A percentile compares a stretch with the other conserved stretches of the same genome.
Conservation (phyloP, 129 eudicot genomes). For the Flaveria linearis region DNA sequence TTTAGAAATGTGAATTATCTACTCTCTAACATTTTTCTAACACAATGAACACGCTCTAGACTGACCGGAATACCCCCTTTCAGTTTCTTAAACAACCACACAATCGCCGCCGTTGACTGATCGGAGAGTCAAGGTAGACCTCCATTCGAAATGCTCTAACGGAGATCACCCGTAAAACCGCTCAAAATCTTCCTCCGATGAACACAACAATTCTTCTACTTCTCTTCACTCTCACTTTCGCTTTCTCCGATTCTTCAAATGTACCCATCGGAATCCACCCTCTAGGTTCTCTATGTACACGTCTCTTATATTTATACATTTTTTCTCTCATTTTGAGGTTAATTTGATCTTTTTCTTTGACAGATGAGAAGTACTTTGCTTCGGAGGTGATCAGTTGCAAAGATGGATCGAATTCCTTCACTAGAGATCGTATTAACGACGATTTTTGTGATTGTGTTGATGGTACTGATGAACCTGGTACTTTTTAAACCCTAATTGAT, state of each 20-base stretch:
- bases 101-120: slow-evolving; percentile 20
- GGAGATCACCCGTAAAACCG: neutral
- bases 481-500: slow-evolving; percentile 19
- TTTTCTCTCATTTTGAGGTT: neutral
- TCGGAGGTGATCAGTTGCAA: slow-evolving; percentile 74
- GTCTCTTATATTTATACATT: neutral
- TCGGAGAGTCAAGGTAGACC: neutral
- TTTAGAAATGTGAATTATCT: too few relatives aligned
- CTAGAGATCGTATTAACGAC: slow-evolving; percentile 80
- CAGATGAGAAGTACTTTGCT: slow-evolving; percentile 75
- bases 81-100: neutral
- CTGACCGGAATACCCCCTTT: too few relatives aligned
- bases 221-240: neutral
- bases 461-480: slow-evolving; percentile 98
- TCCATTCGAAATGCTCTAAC: neutral
- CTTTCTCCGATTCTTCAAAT: slow-evolving; percentile 32
- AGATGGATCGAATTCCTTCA: slow-evolving; percentile 74
- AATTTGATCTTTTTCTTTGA: slow-evolving; percentile 17
- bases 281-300: slow-evolving; percentile 46
- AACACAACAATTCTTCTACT: slow-evolving; percentile 9
- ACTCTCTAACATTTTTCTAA: too few relatives aligned
- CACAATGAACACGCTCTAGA: too few relatives aligned
- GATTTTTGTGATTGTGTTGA: slow-evolving; percentile 85
- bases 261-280: slow-evolving; percentile 77
- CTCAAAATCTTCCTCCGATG: slow-evolving; percentile 21